Evolutionary conservation across 768 basidiomycete genomes (phyloP), one percentile per base, ranked within the genome.

Genomic region (Amanita exitialis): DNA sequence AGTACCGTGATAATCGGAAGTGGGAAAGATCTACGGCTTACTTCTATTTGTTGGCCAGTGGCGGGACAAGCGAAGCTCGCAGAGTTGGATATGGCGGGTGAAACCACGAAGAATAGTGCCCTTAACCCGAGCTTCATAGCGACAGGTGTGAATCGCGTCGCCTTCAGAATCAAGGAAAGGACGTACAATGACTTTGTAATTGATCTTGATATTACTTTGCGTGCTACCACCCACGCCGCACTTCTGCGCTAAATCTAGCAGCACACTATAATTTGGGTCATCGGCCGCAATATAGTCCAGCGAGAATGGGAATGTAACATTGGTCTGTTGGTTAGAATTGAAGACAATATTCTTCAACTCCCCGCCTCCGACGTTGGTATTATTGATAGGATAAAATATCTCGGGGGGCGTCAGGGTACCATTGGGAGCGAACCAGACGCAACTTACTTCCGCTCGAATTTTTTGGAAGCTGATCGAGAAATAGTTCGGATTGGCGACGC

Each of bases 401-500:
- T 88, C 47, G 34, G 49, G 42, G 36, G 43, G 30, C 32, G 28
- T 36, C n/a, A 41, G 25, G 3, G 45, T n/a, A 44, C 15, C 13
- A 27, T 42, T 16, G 23, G 34, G 23, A 44, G 42, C 28, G 15
- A 4, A 50, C 7, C 15, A 38, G 37, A 21, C 6, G 44, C 16
- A 0, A 54, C 65, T 47, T 63, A 84, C 84, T 36, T 82, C 64
- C 3, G 82, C 83, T 39, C 75, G 70, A 55, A 92, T 77, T 51
- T 75, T 74, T 48, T 75, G 74, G 63, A 92, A 75, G 16, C 72
- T 73, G 8, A 86, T 82, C 7, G 75, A 65, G 61, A 92, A 89
- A 65, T 79, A 89, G 62, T 91, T 91, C 25, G 89, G 90, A 59
- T 92, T 92, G 60, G 69, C 69, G 49, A 90, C 84, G 25, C 88